Base-by-base conservation (phyloP, 768 basidiomycete species). In the Phlebiopsis flavidoalba region DNA sequence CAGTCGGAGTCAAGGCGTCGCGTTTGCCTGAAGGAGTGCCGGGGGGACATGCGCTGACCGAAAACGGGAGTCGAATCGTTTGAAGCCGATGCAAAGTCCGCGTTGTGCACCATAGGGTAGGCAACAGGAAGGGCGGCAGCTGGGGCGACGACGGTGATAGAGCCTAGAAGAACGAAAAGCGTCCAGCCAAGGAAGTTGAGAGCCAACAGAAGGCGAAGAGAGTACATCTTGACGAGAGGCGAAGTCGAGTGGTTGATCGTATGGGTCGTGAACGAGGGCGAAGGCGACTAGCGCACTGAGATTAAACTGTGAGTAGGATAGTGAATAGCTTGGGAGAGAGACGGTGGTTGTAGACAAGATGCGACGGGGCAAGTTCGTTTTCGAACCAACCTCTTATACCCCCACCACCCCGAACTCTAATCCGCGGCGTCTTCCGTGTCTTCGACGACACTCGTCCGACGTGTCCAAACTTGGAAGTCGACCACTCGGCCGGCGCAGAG, bases 131-230 rank as follows among this genome's bases (percentile, higher is more conserved):
- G 60, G 7, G 74, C 75, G 37, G 70, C 50, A 21, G 65, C 67
- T 11, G 60, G 48, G 5, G 69, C 58, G 5, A 62, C 40, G n/a
- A 66, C 33, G n/a, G 62, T 55, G 15, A 65, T 49, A 19, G 56
- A 47, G 55, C 74, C 71, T 62, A 74, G 12, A 8, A 63, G 31
- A 24, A 57, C 53, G 37, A 63, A 24, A 19, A 46, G 33, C 48
- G 59, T 63, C 59, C 77, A 67, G 49, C 74, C 67, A 52, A 74
- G 68, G 64, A 83, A 71, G 60, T 79, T 73, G 53, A 80, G 66
- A 59, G 74, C 75, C 67, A 80, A 60, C 61, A 79, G 59, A 64
- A 74, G 70, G 63, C 74, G 77, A 67, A 70, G 68, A 21, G 72
- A 74, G 63, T 73, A 66, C 75, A 76, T 75, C 51, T 26, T 53